These are phyloP conservation scores for Scopulariopsis brevicaulis DNA, from an alignment of 2,329 filamentous ascomycete species.

Conservation along the genomic window DNA sequence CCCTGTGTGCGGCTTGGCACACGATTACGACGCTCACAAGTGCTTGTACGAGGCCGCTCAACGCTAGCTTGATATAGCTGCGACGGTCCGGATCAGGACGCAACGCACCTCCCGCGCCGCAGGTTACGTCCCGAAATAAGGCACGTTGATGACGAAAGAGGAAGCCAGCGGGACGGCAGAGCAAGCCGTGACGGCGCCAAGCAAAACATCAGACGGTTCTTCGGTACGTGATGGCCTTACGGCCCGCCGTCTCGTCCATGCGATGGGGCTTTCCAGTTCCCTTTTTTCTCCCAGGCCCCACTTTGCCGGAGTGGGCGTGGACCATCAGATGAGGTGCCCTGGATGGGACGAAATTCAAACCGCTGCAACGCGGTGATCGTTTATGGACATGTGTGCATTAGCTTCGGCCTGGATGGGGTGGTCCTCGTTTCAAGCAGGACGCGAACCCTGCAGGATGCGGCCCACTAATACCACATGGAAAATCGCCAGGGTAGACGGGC, in stretches of 20 bases:
- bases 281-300: not conserved
- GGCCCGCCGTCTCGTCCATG: not conserved
- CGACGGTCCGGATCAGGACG: conserved; percentile 2
- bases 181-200: not conserved
- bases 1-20: not conserved
- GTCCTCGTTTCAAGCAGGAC: not conserved
- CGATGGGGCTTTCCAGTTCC: not conserved
- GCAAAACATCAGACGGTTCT: not conserved
- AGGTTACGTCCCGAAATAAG: conserved; percentile 1
- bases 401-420: not conserved
- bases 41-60: not conserved
- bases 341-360: conserved; percentile 2
- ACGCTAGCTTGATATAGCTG: conserved; percentile 1
- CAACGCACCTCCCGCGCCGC: not conserved
- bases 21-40: not conserved
- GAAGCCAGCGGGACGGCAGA: not conserved
- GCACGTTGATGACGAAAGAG: not conserved
- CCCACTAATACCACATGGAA: not conserved
- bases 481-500: no score
- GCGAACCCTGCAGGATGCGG: not conserved
- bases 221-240: not conserved
- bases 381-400: not conserved
- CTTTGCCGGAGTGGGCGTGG: not conserved
- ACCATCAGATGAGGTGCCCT: not conserved
- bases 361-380: not conserved